Conservation (phyloP, 192 early-diverging fungal genomes). For the Rhizophagus sp. region DNA sequence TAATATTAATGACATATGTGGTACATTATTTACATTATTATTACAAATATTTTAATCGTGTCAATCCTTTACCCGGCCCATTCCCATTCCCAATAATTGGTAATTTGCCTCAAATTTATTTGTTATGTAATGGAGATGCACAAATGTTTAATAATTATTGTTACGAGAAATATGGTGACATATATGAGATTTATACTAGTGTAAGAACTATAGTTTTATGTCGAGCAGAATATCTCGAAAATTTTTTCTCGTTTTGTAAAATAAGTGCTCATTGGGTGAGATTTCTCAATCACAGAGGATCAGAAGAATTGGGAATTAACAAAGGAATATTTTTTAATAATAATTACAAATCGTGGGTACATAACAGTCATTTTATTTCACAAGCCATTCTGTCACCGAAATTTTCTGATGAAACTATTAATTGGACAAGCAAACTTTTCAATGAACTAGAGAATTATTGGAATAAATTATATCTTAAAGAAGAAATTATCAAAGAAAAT, state of each 20-base stretch:
- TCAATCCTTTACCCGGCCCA: too few relatives aligned
- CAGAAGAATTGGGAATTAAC: neutral
- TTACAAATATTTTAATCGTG: too few relatives aligned
- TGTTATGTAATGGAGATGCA: too few relatives aligned
- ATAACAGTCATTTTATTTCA: conserved; percentile 1
- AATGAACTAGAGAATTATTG: neutral
- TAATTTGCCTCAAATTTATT: too few relatives aligned
- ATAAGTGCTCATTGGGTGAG: conserved; percentile 2
- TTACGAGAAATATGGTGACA: neutral
- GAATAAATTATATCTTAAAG: neutral
- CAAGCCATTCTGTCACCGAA: neutral
- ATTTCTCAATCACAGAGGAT: neutral
- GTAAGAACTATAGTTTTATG: too few relatives aligned
- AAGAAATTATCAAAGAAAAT: neutral
- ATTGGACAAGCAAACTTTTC: neutral
- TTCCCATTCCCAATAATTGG: too few relatives aligned
- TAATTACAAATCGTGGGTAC: neutral
- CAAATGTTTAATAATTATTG: too few relatives aligned
- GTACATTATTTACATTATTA: too few relatives aligned
- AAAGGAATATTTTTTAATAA: neutral
- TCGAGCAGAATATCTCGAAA: too few relatives aligned
- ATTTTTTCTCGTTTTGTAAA: neutral
- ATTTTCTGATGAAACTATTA: neutral
- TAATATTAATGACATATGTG: too few relatives aligned
- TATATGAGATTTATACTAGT: neutral